Evolutionary conservation across 2,329 filamentous ascomycete species (phyloP).

Genomic region (Fusarium irregulare): DNA sequence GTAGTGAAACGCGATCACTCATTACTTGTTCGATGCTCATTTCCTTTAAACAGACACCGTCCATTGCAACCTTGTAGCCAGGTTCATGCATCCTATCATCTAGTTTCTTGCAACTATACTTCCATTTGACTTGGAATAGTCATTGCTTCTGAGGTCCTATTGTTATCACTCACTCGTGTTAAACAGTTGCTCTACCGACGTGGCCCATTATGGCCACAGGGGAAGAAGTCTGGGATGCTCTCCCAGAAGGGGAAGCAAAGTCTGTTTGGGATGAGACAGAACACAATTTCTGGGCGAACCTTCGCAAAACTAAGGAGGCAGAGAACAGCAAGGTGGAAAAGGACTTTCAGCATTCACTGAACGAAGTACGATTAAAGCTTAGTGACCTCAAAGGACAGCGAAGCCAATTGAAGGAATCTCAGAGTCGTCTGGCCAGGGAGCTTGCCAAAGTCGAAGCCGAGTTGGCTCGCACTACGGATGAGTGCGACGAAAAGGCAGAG

Average conservation of each 20-base stretch:
- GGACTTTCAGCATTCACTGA: conserved; percentile 42
- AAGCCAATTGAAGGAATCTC: conserved; percentile 45
- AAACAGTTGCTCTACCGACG: not conserved
- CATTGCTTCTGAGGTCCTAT: not conserved
- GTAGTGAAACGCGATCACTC: conserved; percentile 17
- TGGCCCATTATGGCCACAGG: conserved; percentile 37
- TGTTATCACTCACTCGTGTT: not conserved
- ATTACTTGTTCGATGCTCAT: conserved; percentile 2
- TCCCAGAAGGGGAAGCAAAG: conserved; percentile 49
- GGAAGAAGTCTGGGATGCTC: conserved; percentile 47
- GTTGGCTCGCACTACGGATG: conserved; percentile 48
- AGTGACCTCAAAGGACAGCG: conserved; percentile 46
- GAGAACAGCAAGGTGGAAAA: conserved; percentile 43
- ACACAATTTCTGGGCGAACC: conserved; percentile 50
- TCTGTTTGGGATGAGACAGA: conserved; percentile 54
- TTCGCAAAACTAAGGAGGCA: conserved; percentile 42
- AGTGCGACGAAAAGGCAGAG: conserved; percentile 50
- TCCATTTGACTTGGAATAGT: not conserved
- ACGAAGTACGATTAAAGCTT: conserved; percentile 47
- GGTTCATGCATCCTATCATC: conserved; percentile 14
- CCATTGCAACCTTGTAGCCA: conserved; percentile 13
- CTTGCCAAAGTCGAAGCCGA: conserved; percentile 54
- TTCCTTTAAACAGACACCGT: conserved; percentile 5
- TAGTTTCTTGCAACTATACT: conserved; percentile 4
- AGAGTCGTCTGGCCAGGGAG: conserved; percentile 47